phyloP scores from a whole-genome alignment of 805 yeast species.

The Blastobotrys americana region DNA sequence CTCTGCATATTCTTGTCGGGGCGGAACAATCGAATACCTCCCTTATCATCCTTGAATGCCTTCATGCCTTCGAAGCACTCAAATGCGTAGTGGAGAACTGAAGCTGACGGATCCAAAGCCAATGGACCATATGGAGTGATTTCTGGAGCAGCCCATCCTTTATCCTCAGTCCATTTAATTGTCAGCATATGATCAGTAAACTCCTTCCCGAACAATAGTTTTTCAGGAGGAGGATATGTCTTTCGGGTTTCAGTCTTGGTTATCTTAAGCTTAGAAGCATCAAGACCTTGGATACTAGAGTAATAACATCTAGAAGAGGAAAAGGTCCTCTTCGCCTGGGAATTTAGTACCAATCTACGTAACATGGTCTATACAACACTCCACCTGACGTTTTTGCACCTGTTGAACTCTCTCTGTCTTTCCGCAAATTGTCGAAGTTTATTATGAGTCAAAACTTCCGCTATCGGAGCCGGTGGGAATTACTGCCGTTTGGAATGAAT shows the following conservation, averaged over 20 bases:
- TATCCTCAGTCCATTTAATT: conserved; percentile 66
- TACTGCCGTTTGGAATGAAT: no score
- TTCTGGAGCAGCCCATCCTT: conserved; percentile 86
- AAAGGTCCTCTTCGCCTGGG: no score
- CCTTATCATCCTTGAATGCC: conserved; percentile 61
- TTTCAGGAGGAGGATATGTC: conserved; percentile 48
- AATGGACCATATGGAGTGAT: conserved; percentile 80
- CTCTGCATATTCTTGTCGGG: conserved; percentile 88
- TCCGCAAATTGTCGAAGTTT: no score
- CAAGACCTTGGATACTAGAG: no score
- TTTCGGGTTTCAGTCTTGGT: conserved; percentile 45
- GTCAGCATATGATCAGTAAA: conserved; percentile 88
- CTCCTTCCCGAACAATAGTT: conserved; percentile 61
- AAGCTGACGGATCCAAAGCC: conserved; percentile 74
- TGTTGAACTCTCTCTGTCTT: no score
- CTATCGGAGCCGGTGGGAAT: no score
- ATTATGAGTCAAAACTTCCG: no score
- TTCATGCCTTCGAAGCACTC: conserved; percentile 94
- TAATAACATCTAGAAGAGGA: no score
- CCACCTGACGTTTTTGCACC: no score
- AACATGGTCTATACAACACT: no score
- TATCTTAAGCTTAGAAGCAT: conserved; percentile 47
- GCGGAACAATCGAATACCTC: conserved; percentile 75
- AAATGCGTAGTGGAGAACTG: conserved; percentile 91
- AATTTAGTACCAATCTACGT: no score